These are phyloP conservation scores for Leishmania tarentolae DNA, from an alignment of 208 protist species.

Conservation along the genomic window DNA sequence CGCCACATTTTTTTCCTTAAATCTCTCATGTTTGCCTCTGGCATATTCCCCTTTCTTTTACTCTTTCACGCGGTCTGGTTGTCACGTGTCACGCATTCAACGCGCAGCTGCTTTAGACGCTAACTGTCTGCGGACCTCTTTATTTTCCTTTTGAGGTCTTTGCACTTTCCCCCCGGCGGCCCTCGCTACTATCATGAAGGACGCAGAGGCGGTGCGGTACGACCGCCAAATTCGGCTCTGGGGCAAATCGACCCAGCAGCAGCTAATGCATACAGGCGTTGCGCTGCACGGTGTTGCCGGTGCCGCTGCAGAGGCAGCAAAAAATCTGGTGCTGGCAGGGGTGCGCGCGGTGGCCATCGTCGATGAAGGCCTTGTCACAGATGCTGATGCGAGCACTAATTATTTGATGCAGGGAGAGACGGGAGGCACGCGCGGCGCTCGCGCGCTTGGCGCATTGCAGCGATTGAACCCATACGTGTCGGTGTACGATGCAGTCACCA, in stretches of 20 bases:
- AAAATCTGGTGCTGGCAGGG: constrained; percentile 93
- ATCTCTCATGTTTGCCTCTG: background rate
- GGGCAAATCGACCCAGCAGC: constrained; percentile 90
- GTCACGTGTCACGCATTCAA: background rate
- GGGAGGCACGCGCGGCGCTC: constrained; percentile 28
- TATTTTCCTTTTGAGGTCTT: background rate
- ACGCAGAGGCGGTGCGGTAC: constrained; percentile 82
- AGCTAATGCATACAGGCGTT: constrained; percentile 68
- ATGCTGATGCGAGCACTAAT: constrained; percentile 38
- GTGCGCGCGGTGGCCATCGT: constrained; percentile 60
- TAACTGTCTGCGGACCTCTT: background rate
- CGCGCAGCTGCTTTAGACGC: background rate
- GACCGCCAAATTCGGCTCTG: constrained; percentile 94
- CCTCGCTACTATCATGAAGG: constrained; percentile 28
- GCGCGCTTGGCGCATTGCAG: constrained; percentile 29
- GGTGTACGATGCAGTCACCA: constrained; percentile 8
- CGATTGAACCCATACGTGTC: constrained; percentile 55
- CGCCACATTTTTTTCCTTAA: background rate
- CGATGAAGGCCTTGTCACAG: constrained; percentile 35
- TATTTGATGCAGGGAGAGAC: constrained; percentile 62
- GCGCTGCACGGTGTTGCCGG: constrained; percentile 59
- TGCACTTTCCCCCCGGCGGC: background rate
- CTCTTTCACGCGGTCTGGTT: background rate
- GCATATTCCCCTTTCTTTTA: background rate
- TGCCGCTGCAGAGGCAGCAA: constrained; percentile 75